Evolutionary conservation across 768 basidiomycete species (phyloP), one percentile per base, ranked within the genome.

Genomic region (Leccinum aurantiacum): DNA sequence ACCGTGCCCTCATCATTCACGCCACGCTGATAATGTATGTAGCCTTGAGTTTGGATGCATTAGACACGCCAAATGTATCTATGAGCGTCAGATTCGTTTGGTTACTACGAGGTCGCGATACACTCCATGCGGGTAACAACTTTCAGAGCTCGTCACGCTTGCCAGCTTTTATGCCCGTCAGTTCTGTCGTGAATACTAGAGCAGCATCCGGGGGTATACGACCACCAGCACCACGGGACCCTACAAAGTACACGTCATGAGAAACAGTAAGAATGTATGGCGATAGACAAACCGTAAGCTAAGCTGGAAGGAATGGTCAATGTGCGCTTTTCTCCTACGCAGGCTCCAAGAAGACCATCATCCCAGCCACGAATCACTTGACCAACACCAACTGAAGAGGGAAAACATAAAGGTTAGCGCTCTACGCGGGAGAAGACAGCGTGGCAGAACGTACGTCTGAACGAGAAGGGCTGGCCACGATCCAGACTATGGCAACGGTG

Each of bases 281-380:
- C 15, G 7, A 37, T 31, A 11, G 6, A 79, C 90, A 59, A 58
- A 94, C 95, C 94, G 66, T 97, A 97, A 22, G 87, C 95, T 78
- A 87, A 77, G 53, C 77, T 61, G 6, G 92, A 70, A 14, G 95
- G 95, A 61, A 98, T 96, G 24, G 89, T 95, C 61, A 98, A 81
- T 5, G 80, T 91, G 48, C 95, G 88, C 79, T 92, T 94, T 78
- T 97, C 95, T 60, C 83, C 79, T 41, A 93, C 70, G 71, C 95
- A 96, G 87, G 96, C 94, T 57, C 89, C 90, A 41, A 82, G 59
- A 53, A 94, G 84, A 65, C 91, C 91, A 46, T 90, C 75, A 65
- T 94, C 91, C 91, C 91, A 94, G 17, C 91, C 91, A 64, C 80
- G 80, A 71, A 94, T 94, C 54, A 94, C 91, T 67, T 92, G 90